These are phyloP conservation scores for Aureobasidium sp. DNA, from an alignment of 2,329 filamentous ascomycete genomes.

Conservation along the genomic window DNA sequence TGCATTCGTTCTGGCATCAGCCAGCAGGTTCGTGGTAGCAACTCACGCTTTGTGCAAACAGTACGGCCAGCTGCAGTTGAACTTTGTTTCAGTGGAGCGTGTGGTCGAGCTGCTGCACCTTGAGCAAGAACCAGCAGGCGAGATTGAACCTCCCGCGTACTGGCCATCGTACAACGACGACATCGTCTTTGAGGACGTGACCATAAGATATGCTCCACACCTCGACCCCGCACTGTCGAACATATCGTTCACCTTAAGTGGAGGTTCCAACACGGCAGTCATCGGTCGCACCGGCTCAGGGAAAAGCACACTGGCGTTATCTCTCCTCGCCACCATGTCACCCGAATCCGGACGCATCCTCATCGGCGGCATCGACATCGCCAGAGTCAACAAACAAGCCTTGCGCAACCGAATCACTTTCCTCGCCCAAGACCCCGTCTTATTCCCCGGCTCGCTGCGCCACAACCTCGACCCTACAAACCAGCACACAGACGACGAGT, in stretches of 20 bases:
- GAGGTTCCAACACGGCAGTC: conserved; percentile 69
- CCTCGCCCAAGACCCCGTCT: conserved; percentile 59
- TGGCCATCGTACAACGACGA: conserved; percentile 70
- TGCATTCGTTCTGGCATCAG: conserved; percentile 74
- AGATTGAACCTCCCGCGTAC: conserved; percentile 60
- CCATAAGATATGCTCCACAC: conserved; percentile 70
- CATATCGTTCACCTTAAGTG: conserved; percentile 67
- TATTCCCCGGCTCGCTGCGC: conserved; percentile 56
- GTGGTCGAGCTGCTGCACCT: conserved; percentile 75
- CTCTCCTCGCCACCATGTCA: conserved; percentile 51
- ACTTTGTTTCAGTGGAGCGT: conserved; percentile 84
- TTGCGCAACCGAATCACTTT: conserved; percentile 59
- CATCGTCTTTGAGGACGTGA: conserved; percentile 69
- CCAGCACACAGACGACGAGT: conserved; percentile 51
- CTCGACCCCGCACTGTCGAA: conserved; percentile 65
- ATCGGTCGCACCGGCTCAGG: conserved; percentile 77
- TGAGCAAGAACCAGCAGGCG: conserved; percentile 65
- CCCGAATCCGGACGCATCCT: conserved; percentile 51
- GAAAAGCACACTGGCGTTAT: conserved; percentile 68
- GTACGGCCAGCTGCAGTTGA: conserved; percentile 82
- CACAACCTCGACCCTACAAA: conserved; percentile 56
- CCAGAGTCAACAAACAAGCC: conserved; percentile 51
- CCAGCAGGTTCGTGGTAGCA: conserved; percentile 59
- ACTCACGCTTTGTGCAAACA: conserved; percentile 69
- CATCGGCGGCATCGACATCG: conserved; percentile 55